A percentile compares a stretch with the other conserved stretches of the same genome.
Conservation (phyloP, 495 filamentous ascomycete species). For the Letharia lupina region DNA sequence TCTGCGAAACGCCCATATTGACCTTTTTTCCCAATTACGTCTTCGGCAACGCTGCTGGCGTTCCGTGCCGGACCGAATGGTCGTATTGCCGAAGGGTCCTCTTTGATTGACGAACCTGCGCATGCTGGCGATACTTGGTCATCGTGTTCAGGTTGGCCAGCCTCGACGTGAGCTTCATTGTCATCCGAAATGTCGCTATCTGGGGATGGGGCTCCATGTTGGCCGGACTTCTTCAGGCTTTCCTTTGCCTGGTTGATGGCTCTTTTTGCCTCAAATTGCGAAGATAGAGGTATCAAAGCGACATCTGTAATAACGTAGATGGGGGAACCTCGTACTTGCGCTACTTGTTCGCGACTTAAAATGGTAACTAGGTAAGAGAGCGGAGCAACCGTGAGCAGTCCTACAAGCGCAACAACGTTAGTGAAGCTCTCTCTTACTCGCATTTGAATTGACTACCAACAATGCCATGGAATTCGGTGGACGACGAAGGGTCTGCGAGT, state of each 20-base stretch:
- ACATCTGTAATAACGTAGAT: slow-evolving; percentile 81
- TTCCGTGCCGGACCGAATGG: slow-evolving; percentile 24
- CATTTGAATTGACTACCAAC: slow-evolving; percentile 52
- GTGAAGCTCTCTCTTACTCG: slow-evolving; percentile 11
- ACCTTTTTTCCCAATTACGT: slow-evolving; percentile 70
- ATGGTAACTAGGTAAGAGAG: slow-evolving; percentile 78
- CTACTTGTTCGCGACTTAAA: slow-evolving; percentile 76
- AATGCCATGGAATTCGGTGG: slow-evolving; percentile 74
- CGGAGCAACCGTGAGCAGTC: slow-evolving; percentile 62
- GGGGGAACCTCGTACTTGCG: slow-evolving; percentile 69
- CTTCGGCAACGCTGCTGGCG: slow-evolving; percentile 61
- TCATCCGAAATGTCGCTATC: slow-evolving; percentile 31
- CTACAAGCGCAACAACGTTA: slow-evolving; percentile 34
- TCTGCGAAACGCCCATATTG: slow-evolving; percentile 81
- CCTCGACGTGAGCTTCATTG: slow-evolving; percentile 15
- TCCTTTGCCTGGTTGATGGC: slow-evolving; percentile 58
- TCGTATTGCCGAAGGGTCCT: not conserved
- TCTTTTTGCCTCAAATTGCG: slow-evolving; percentile 58
- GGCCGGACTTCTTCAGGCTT: slow-evolving; percentile 31
- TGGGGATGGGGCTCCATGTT: slow-evolving; percentile 24
- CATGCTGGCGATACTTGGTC: slow-evolving; percentile 14
- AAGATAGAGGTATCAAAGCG: slow-evolving; percentile 76
- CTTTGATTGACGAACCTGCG: slow-evolving; percentile 4
- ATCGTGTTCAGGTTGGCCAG: slow-evolving; percentile 33
- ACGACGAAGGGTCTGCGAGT: not conserved